Evolutionary conservation across 202 grass and related monocot species (phyloP).

Genomic region (Schoenoplectus tabernaemontani): DNA sequence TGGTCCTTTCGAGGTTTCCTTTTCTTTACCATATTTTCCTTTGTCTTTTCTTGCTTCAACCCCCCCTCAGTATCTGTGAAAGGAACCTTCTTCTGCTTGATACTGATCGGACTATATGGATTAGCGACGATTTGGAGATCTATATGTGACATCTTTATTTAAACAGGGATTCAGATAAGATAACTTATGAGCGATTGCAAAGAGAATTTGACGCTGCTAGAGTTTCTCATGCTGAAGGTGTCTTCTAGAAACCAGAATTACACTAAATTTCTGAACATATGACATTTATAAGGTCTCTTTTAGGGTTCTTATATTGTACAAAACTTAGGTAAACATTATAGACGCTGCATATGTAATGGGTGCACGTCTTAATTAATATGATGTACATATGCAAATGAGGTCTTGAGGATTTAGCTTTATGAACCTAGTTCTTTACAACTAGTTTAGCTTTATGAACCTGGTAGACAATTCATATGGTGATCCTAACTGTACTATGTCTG

Average conservation of each 20-base stretch:
- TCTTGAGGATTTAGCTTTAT: background rate
- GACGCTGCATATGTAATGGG: conserved; percentile 9
- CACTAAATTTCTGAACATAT: background rate
- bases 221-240: conserved; percentile 72
- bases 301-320: no score
- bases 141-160: conserved; percentile 12
- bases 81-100: background rate
- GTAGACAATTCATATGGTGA: background rate
- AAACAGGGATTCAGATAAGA: conserved; percentile 83
- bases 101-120: background rate
- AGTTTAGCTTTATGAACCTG: background rate
- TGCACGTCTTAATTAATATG: background rate
- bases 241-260: background rate
- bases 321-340: background rate
- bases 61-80: background rate
- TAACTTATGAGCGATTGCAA: conserved; percentile 78
- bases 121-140: background rate
- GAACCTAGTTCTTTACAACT: background rate
- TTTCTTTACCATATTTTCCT: background rate
- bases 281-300: background rate
- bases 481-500: background rate
- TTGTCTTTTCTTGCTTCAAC: background rate
- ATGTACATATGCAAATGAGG: background rate
- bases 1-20: background rate
- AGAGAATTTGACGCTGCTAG: conserved; percentile 79